These are phyloP conservation scores for Mycena rosella DNA, from an alignment of 768 basidiomycete genomes.

Conservation along the genomic window DNA sequence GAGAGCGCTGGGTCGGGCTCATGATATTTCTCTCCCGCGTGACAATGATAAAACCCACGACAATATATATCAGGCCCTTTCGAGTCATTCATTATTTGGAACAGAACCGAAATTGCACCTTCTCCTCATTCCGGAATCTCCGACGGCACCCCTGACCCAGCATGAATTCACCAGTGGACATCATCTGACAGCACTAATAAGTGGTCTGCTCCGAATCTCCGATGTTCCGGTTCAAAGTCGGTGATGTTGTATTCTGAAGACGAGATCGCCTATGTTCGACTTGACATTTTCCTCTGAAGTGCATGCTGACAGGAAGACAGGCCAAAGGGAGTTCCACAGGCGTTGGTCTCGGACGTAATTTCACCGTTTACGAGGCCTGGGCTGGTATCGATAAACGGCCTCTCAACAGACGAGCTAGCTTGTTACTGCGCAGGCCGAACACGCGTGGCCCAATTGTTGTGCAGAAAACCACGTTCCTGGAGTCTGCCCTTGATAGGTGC, in stretches of 20 bases:
- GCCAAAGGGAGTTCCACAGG: conserved; percentile 31
- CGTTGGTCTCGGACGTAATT: conserved; percentile 38
- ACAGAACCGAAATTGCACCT: conserved; percentile 32
- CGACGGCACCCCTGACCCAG: conserved; percentile 31
- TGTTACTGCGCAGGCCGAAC: conserved; percentile 24
- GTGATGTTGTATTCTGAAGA: conserved; percentile 38
- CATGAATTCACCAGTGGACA: conserved; percentile 26
- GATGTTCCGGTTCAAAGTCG: conserved; percentile 12
- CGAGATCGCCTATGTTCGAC: conserved; percentile 35
- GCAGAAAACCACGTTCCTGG: conserved; percentile 37
- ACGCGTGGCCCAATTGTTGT: conserved; percentile 34
- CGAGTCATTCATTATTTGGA: conserved; percentile 37
- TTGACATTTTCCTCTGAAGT: background rate
- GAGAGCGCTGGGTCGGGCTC: conserved; percentile 38
- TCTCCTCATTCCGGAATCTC: conserved; percentile 35
- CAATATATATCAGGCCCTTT: conserved; percentile 34
- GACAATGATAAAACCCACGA: conserved; percentile 23
- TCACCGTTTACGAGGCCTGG: conserved; percentile 39
- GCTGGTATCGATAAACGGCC: conserved; percentile 21
- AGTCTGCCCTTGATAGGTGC: background rate
- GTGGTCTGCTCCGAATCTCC: conserved; percentile 28
- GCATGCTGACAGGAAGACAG: conserved; percentile 7
- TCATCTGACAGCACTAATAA: conserved; percentile 20
- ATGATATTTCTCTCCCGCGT: conserved; percentile 37
- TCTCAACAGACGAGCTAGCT: conserved; percentile 33